Conservation (phyloP, 2,329 filamentous ascomycete genomes). For the Clarireedia hainanense region DNA sequence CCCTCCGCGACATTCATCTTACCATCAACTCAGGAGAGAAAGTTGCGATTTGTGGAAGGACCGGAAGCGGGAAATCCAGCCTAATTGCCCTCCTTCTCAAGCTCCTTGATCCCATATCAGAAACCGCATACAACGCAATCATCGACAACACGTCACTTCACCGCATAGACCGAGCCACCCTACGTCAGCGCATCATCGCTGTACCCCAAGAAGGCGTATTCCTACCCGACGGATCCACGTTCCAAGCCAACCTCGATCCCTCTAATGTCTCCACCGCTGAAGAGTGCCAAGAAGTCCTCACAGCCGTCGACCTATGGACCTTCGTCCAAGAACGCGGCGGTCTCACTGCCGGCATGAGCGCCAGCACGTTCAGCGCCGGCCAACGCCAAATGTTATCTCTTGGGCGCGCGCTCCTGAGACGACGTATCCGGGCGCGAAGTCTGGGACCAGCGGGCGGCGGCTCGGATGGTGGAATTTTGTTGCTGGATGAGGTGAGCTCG, state of each 20-base stretch:
- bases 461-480: slow-evolving; percentile 28
- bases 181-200: slow-evolving; percentile 42
- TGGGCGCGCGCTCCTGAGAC: slow-evolving; percentile 37
- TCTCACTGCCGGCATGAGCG: slow-evolving; percentile 30
- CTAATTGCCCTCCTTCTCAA: slow-evolving; percentile 34
- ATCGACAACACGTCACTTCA: slow-evolving; percentile 37
- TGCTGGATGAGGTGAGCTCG: slow-evolving; percentile 28
- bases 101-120: slow-evolving; percentile 29
- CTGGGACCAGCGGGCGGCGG: slow-evolving; percentile 6
- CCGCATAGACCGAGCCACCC: slow-evolving; percentile 33
- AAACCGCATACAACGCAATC: slow-evolving; percentile 25
- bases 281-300: slow-evolving; percentile 9
- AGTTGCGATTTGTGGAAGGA: slow-evolving; percentile 17
- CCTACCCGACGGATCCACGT: slow-evolving; percentile 36
- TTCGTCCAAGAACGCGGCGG: slow-evolving; percentile 26
- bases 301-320: slow-evolving; percentile 9
- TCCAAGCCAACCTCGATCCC: slow-evolving; percentile 38
- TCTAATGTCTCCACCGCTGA: slow-evolving; percentile 23
- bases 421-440: slow-evolving; percentile 18
- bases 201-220: slow-evolving; percentile 48
- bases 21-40: slow-evolving; percentile 28
- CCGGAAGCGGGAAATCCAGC: slow-evolving; percentile 32
- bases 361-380: slow-evolving; percentile 34
- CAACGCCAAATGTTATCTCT: slow-evolving; percentile 42
- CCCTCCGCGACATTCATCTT: slow-evolving; percentile 27